Evolutionary conservation across 768 basidiomycete genomes (phyloP), one percentile per base, ranked within the genome.

Genomic region (Lepiota venenata): DNA sequence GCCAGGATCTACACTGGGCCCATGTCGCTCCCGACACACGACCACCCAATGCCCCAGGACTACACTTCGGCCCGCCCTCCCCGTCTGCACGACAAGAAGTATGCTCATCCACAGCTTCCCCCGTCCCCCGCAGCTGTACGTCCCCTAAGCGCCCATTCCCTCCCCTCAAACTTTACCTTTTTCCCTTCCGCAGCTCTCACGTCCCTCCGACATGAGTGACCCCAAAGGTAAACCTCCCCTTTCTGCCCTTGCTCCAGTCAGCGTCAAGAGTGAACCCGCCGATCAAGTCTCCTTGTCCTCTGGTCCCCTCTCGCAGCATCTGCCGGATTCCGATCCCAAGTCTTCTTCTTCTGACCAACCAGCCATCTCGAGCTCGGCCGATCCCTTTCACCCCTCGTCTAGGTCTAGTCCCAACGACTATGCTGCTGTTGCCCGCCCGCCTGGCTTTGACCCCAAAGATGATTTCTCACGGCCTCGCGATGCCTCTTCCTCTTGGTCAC

Each of bases 1-100:
- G 84, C 83, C 35, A 76, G 72, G 45, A 69, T 87, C 52, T 91
- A 87, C 69, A 69, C 81, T 54, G 88, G 88, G 35, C 69, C 76
- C n/a, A 68, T 63, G 32, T 50, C 59, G 12, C 47, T 49, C 9
- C 25, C 46, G 2, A 20, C 53, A 32, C 51, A 47, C 35, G 32
- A 21, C 11, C 20, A 18, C 9, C 15, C 15, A n/a, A n/a, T n/a
- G n/a, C 45, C 25, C 25, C 25, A 50, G 37, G 49, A 54, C 29
- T 21, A 16, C 6, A 6, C 42, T 18, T 8, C 40, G 10, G 44
- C 20, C 25, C 47, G 39, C 38, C 37, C 22, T 6, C n/a, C 44
- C 18, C 44, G 50, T 15, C 40, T n/a, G 29, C 46, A 38, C 29
- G 20, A 27, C 10, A 25, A 39, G 37, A 25, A 27, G 35, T 32